These are phyloP conservation scores for Diutina ranongensis DNA, from an alignment of 1,139 yeast species.

Conservation along the genomic window DNA sequence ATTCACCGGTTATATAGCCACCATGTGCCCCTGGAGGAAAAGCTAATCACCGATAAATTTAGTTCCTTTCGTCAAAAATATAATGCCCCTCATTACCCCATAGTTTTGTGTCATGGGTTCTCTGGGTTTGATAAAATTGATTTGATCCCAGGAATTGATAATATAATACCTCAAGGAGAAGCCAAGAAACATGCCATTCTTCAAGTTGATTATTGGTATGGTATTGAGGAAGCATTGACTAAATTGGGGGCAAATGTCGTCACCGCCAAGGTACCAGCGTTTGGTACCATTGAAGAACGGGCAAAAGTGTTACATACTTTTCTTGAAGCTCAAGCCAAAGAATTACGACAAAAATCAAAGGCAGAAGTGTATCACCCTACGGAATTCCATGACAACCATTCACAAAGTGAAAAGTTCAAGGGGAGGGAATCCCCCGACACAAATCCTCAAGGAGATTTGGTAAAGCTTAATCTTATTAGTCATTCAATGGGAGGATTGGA, in stretches of 20 bases:
- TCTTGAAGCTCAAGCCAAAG: slow-evolving; percentile 32
- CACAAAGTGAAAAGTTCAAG: background rate
- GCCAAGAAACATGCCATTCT: slow-evolving; percentile 8
- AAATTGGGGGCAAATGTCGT: slow-evolving; percentile 55
- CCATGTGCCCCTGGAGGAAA: background rate
- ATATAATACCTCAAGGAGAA: slow-evolving; percentile 5
- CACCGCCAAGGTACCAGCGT: slow-evolving; percentile 74
- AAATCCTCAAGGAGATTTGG: slow-evolving; percentile 14
- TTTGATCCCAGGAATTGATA: slow-evolving; percentile 17
- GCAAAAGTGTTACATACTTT: slow-evolving; percentile 47
- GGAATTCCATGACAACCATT: background rate
- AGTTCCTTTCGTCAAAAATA: slow-evolving; percentile 12
- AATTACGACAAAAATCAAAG: slow-evolving; percentile 17
- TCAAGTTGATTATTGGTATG: slow-evolving; percentile 64
- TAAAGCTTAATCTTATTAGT: slow-evolving; percentile 64
- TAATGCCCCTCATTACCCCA: slow-evolving; percentile 40
- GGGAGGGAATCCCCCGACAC: slow-evolving; percentile 6
- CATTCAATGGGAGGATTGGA: slow-evolving; percentile 96
- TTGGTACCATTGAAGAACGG: slow-evolving; percentile 62
- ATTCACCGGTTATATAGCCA: too few relatives aligned
- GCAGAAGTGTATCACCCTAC: slow-evolving; percentile 8
- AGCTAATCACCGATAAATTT: background rate
- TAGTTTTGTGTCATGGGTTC: slow-evolving; percentile 75
- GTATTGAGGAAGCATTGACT: slow-evolving; percentile 53
- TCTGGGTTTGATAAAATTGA: slow-evolving; percentile 64